Conservation (phyloP, 768 basidiomycete species). For the Gautieria morchelliformis region DNA sequence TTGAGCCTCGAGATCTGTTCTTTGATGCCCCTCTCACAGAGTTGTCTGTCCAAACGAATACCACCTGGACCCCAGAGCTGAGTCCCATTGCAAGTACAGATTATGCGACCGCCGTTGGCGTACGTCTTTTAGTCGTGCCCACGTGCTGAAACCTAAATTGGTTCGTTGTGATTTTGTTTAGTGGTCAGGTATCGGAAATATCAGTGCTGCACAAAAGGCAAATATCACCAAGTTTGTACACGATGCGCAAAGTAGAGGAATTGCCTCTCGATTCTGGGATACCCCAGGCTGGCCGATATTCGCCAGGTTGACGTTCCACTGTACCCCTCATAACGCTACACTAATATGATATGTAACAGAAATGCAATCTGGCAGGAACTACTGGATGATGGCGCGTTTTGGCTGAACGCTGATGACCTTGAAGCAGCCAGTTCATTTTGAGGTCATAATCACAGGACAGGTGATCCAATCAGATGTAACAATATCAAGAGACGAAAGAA, state of each 20-base stretch:
- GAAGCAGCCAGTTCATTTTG: slow-evolving; percentile 29
- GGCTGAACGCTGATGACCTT: slow-evolving; percentile 45
- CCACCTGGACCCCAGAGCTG: slow-evolving; percentile 31
- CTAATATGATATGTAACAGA: slow-evolving; percentile 10
- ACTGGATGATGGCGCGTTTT: slow-evolving; percentile 35
- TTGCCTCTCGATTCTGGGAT: slow-evolving; percentile 44
- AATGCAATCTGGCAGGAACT: slow-evolving; percentile 36
- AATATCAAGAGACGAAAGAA: not conserved
- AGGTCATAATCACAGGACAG: not conserved
- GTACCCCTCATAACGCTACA: not conserved
- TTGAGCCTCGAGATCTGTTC: slow-evolving; percentile 39
- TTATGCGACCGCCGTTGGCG: slow-evolving; percentile 32
- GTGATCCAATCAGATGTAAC: not conserved
- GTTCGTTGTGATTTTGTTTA: not conserved
- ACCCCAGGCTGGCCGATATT: slow-evolving; percentile 40
- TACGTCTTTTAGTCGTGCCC: not conserved
- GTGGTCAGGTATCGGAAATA: slow-evolving; percentile 37
- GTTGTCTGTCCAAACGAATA: slow-evolving; percentile 27
- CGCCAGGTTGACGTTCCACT: slow-evolving; percentile 15
- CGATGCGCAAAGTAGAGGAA: slow-evolving; percentile 34
- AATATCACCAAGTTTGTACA: slow-evolving; percentile 31
- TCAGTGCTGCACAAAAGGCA: slow-evolving; percentile 29
- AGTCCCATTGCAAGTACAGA: slow-evolving; percentile 44
- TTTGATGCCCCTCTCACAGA: slow-evolving; percentile 42
- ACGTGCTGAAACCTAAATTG: not conserved